Evolutionary conservation across 2,329 filamentous ascomycete species (phyloP), one percentile per base, ranked within the genome.

Genomic region (Penicillium sclerotigenum): DNA sequence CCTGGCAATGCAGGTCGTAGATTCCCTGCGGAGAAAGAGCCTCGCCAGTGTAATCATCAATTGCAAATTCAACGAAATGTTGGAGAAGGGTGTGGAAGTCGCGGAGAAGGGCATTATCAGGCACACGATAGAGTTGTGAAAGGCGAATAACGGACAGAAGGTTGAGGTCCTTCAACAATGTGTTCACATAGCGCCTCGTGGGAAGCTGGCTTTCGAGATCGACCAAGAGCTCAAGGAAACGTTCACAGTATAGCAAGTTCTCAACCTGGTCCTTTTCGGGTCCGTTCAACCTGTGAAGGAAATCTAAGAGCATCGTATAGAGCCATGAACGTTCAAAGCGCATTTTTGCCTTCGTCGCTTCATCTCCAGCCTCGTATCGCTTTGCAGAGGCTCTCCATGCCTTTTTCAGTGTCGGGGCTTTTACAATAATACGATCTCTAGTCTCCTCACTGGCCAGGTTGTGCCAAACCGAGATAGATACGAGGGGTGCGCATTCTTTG

Each of bases 391-490:
- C 91, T 66, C 91, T 87, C 94, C 94, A 99, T 47, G 91, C 88
- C 72, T 97, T 97, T 70, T 85, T 87, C 65, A 96, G 75, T 61
- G 90, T 87, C n/a, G 84, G 76, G 45, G 84, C 83, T 63, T 89
- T 86, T 41, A 90, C 86, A 29, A 99, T 81, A 53, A 86, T 84
- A 33, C 79, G 78, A 52, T 96, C 90, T 63, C 91, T 84, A 60
- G 86, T 83, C 56, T 83, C 81, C 33, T 95, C 91, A 54, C 83
- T 89, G 29, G 90, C 89, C 36, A 99, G 77, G 69, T 96, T 95
- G 68, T 97, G 90, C 94, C 94, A 99, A 66, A 94, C 91, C 1
- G 90, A 88, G 65, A 99, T 96, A 13, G 91, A 94, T 20, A 99
- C 93, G 49, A 99, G 79, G 1, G 95, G 91, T 7, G 93, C 94